Evolutionary conservation across 139 green algal genomes (phyloP), one percentile per base, ranked within the genome.

Genomic region (Choricystis sp.): DNA sequence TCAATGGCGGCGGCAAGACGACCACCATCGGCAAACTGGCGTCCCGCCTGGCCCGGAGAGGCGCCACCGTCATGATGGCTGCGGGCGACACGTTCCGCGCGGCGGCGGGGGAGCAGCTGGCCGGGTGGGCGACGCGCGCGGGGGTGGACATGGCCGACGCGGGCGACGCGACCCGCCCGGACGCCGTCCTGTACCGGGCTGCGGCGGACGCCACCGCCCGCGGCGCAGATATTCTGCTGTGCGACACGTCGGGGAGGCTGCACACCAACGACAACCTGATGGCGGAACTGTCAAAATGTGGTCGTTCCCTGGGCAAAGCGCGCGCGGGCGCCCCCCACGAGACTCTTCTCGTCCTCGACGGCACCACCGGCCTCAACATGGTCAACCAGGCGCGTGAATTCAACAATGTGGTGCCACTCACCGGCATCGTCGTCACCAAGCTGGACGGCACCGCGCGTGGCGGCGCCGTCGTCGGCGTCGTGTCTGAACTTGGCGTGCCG

Each of bases 341-440:
- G 78, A 80, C 84, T 20, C 75, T 98, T 66, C 81, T 99, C 4
- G 93, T 99, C 3, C 76, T 99, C 65, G 93, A 99, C 66, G 92
- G 93, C 30, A 98, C 93, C 2, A 98, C 93, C 29, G 91, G 91
- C 3, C 78, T 98, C 16, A 98, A 98, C 80, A 98, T 98, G 91
- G 70, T 96, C 5, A 90, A 86, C 60, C 78, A 86, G 67, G 89
- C 89, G 20, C 71, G 74, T 29, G 90, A 97, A 69, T 98, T 98
- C 77, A 86, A 92, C 63, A 76, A 95, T 29, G 68, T 68, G 1
- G 85, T 96, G 2, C 70, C 71, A 19, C 65, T 97, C 3, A 92
- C 81, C 19, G 91, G 92, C 59, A 77, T 99, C 57, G 85, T 99
- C 29, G 76, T 99, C 21, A 98, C 93, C 23, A 99, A 99, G 76